Evolutionary conservation across 306 rosid genomes (phyloP), one percentile per base, ranked within the genome.

Genomic region (Corylus avellana): DNA sequence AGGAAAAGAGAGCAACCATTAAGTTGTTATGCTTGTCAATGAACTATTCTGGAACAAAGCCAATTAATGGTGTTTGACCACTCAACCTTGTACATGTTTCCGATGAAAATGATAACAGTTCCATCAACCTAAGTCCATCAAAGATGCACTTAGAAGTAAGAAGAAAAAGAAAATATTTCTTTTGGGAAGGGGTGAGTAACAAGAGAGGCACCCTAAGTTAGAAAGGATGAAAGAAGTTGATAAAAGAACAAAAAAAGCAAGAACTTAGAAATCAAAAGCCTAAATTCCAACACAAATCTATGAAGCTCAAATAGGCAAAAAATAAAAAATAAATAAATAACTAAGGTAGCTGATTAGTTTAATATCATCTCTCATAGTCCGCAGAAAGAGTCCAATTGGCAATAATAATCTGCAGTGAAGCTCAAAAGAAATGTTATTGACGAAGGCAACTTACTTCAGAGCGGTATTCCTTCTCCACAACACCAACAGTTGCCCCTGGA

Each of bases 401-500:
- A 79, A 59, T 61, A 35, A 51, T 66, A 70, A 48, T 29, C 3
- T 44, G 70, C 35, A 32, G 25, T 69, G 72, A 20, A 74, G 44
- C 46, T 20, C 32, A 54, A 74, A 9, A 72, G 7, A 59, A 64
- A 37, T 49, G 25, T 48, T 62, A 54, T 47, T 73, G 77, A 16
- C 71, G 72, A 25, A 58, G 63, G 81, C 50, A 57, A 29, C 89
- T 83, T 88, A 95, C 99, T 75, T 95, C 99, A 48, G 85, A 82
- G 85, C 82, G 85, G 78, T 87, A 90, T 44, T 93, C 97, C 79
- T 86, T 90, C 81, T 93, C 98, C 72, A 93, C 98, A 14, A 51
- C 86, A 77, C 99, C 99, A 5, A 95, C 94, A 72, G 91, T 72
- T 73, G 91, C 89, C 54, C 98, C 92, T 6, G 94, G 96, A 79